These are phyloP conservation scores for Lyophyllum decastes DNA, from an alignment of 768 basidiomycete genomes.

Conservation along the genomic window DNA sequence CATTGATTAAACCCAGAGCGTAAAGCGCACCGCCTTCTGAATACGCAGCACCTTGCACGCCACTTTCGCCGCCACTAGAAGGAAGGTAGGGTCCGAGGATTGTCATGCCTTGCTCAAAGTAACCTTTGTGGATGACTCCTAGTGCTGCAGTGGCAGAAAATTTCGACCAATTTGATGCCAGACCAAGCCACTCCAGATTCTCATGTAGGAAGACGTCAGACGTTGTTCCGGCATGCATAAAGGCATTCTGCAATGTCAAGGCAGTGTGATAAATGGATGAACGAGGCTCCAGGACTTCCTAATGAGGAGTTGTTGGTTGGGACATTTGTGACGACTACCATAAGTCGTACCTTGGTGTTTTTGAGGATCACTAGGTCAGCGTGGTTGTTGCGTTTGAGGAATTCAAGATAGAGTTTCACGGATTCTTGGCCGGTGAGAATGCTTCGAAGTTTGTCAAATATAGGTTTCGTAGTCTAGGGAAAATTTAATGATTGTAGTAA, in stretches of 20 bases:
- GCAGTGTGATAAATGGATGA: constrained; percentile 98
- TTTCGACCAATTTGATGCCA: constrained; percentile 98
- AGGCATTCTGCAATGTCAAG: constrained; percentile 94
- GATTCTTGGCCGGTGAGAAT: constrained; percentile 92
- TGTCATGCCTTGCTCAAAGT: constrained; percentile 88
- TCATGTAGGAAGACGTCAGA: constrained; percentile 93
- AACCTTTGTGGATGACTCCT: constrained; percentile 97
- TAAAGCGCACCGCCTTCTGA: constrained; percentile 97
- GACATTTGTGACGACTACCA: neutral
- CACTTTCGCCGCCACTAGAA: constrained; percentile 71
- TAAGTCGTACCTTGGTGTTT: constrained; percentile 75
- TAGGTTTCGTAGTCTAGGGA: constrained; percentile 54
- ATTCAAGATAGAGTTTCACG: constrained; percentile 92
- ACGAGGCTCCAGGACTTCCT: constrained; percentile 91
- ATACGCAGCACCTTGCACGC: constrained; percentile 77
- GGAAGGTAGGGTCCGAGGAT: constrained; percentile 96
- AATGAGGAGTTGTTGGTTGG: constrained; percentile 6
- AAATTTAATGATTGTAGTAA: constrained; percentile 5
- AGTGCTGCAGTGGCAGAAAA: constrained; percentile 97
- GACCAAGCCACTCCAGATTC: constrained; percentile 94
- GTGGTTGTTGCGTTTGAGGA: constrained; percentile 93
- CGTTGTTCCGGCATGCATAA: constrained; percentile 97
- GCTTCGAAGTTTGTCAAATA: constrained; percentile 73
- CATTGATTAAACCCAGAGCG: constrained; percentile 92
- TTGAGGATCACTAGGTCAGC: constrained; percentile 91